These are phyloP conservation scores for Ogataea angusta DNA, from an alignment of 805 yeast species.

Conservation along the genomic window DNA sequence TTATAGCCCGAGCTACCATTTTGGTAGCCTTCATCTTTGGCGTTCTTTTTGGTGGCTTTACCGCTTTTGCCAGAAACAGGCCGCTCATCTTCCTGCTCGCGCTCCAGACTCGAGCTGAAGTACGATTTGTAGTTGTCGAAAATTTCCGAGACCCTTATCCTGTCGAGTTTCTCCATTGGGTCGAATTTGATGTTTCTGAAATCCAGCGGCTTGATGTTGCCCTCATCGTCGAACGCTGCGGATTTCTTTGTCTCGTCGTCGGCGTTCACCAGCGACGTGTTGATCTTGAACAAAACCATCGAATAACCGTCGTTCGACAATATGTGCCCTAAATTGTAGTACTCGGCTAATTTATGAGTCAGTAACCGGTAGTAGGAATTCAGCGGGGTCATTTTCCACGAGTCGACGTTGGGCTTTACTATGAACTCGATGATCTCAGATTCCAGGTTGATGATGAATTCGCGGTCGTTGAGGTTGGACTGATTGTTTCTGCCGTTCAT, in stretches of 20 bases:
- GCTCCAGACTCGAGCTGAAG: constrained; percentile 7
- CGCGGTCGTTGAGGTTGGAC: constrained; percentile 36
- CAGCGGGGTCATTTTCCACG: constrained; percentile 48
- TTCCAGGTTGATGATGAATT: constrained; percentile 49
- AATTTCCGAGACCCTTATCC: constrained; percentile 29
- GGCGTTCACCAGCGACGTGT: constrained; percentile 36
- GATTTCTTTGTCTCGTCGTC: constrained; percentile 31
- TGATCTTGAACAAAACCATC: constrained; percentile 38
- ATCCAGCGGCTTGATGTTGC: constrained; percentile 33
- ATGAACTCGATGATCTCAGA: constrained; percentile 45
- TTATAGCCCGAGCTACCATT: constrained; percentile 15
- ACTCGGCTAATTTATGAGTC: constrained; percentile 68
- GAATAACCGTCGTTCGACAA: constrained; percentile 50
- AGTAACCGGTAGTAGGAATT: constrained; percentile 68
- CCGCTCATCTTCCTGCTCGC: constrained; percentile 14
- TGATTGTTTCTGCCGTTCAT: constrained; percentile 24
- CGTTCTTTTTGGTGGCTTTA: constrained; percentile 10
- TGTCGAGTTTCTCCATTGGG: constrained; percentile 31
- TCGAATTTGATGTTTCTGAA: constrained; percentile 31
- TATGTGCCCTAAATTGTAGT: constrained; percentile 58
- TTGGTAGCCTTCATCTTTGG: constrained; percentile 22
- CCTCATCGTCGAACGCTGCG: constrained; percentile 32
- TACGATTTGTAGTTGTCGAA: constrained; percentile 20
- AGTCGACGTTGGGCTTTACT: constrained; percentile 36
- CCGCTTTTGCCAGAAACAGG: constrained; percentile 1